Conservation (phyloP, 73 alveolate species). For the Blepharisma japonicum region DNA sequence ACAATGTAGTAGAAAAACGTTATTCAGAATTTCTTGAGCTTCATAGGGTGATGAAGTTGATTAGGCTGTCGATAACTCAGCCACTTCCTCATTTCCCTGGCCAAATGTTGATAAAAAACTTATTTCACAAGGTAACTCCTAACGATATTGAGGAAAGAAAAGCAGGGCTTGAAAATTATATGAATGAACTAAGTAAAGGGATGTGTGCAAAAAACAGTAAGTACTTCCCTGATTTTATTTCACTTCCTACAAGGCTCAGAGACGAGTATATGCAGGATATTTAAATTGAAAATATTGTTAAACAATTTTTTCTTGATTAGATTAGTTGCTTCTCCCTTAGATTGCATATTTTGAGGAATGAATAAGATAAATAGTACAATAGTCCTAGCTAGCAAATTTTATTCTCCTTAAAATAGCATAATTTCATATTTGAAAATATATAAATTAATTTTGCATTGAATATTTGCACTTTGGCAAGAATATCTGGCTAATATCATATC, state of each 20-base stretch:
- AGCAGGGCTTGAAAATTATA: not conserved
- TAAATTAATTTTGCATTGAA: too few species aligned
- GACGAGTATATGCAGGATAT: not conserved
- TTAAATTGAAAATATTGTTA: too few species aligned
- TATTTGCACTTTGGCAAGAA: too few species aligned
- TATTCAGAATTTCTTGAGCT: constrained; percentile 22
- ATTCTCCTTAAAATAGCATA: too few species aligned
- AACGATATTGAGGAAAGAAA: constrained; percentile 1
- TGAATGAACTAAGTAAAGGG: not conserved
- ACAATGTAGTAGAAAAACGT: constrained; percentile 5
- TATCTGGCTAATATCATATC: too few species aligned
- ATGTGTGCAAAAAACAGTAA: not conserved
- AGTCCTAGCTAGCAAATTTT: too few species aligned
- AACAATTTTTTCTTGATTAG: too few species aligned
- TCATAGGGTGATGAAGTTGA: constrained; percentile 9
- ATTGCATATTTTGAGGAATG: too few species aligned
- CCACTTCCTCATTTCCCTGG: constrained; percentile 14
- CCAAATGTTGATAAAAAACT: not conserved
- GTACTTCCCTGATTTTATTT: not conserved
- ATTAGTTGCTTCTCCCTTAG: too few species aligned
- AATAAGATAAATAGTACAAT: too few species aligned
- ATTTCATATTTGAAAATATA: too few species aligned
- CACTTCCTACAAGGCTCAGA: constrained; percentile 14
- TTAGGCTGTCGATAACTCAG: not conserved
- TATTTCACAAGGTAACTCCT: not conserved